Conservation (phyloP, 441 rosid genomes). For the Geranium incanum region DNA sequence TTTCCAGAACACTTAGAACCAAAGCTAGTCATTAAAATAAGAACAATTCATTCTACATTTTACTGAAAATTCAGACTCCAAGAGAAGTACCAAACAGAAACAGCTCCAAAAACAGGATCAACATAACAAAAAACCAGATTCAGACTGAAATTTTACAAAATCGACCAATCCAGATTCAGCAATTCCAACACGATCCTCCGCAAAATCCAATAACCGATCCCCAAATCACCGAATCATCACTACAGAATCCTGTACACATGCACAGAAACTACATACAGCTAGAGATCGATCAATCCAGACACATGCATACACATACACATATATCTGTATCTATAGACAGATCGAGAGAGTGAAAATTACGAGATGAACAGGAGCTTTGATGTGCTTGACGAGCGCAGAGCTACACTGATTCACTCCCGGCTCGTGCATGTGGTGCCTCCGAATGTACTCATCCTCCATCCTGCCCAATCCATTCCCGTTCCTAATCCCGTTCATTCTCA, state of each 20-base stretch:
- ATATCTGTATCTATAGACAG: neutral
- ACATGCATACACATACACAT: neutral
- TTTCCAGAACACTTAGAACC: neutral
- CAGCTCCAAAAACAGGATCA: neutral
- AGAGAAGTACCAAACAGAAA: neutral
- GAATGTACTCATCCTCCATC: slow-evolving; percentile 1
- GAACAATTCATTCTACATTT: neutral
- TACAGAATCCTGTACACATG: neutral
- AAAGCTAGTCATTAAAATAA: neutral
- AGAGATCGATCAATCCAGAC: neutral
- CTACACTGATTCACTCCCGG: slow-evolving; percentile 4
- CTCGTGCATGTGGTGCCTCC: neutral
- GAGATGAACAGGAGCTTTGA: slow-evolving; percentile 5
- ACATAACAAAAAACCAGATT: neutral
- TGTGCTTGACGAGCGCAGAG: slow-evolving; percentile 4
- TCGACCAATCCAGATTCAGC: neutral
- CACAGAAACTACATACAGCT: neutral
- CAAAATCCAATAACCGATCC: neutral
- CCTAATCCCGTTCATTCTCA: neutral
- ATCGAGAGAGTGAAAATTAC: neutral
- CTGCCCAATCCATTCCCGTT: neutral
- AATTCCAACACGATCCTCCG: neutral
- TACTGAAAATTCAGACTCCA: neutral
- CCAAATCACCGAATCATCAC: neutral
- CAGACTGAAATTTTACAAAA: neutral